These are phyloP conservation scores for Byssochlamys sp. DNA, from an alignment of 2,329 filamentous ascomycete species.

Conservation along the genomic window DNA sequence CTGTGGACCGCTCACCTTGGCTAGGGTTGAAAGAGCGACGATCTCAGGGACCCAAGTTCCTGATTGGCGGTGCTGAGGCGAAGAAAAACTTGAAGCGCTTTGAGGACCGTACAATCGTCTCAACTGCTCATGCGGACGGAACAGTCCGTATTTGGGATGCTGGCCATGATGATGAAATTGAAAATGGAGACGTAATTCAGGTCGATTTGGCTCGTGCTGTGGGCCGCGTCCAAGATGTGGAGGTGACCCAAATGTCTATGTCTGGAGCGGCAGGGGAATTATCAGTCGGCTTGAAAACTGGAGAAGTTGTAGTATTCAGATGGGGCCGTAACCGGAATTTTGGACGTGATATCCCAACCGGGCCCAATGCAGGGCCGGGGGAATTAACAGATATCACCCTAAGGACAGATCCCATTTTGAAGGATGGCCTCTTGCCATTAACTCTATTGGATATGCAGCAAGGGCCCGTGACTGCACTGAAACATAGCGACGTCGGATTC, in stretches of 20 bases:
- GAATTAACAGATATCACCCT: conserved; percentile 64
- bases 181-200: conserved; percentile 72
- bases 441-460: conserved; percentile 74
- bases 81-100: conserved; percentile 62
- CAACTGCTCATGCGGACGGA: conserved; percentile 81
- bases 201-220: conserved; percentile 77
- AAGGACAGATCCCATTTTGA: conserved; percentile 62
- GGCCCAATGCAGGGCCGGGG: conserved; percentile 52
- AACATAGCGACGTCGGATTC: conserved; percentile 88
- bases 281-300: conserved; percentile 66
- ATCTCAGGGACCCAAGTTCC: conserved; percentile 63
- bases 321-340: conserved; percentile 74
- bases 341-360: conserved; percentile 52
- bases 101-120: conserved; percentile 73
- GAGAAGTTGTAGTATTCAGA: conserved; percentile 78
- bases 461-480: conserved; percentile 67
- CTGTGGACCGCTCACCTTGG: conserved; percentile 72
- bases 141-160: conserved; percentile 88
- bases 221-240: conserved; percentile 65
- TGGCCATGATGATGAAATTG: conserved; percentile 84
- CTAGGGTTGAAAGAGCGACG: conserved; percentile 81
- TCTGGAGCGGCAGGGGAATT: conserved; percentile 74
- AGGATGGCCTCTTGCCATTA: conserved; percentile 70
- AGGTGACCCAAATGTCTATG: conserved; percentile 70
- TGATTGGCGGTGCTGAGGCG: conserved; percentile 69